Percentiles rank a stretch among this genome's conserved stretches.
Conservation (phyloP, 1,284 basidiomycete species). For the Irpex lacteus region DNA sequence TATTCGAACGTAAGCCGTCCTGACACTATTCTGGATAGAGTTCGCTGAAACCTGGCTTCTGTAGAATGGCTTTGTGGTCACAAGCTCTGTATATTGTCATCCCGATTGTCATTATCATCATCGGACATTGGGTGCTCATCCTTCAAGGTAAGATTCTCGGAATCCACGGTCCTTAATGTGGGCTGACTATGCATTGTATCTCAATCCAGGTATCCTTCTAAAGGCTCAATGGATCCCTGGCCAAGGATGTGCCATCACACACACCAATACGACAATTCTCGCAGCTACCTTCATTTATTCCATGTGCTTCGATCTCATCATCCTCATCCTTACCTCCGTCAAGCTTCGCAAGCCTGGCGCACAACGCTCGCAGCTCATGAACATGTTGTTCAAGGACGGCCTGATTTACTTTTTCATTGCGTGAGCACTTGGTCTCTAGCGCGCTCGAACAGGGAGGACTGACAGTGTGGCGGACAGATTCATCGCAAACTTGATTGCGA, state of each 20-base stretch:
- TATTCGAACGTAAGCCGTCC: slow-evolving; percentile 60
- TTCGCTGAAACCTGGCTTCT: neutral
- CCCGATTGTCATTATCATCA: slow-evolving; percentile 55
- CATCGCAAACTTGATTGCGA: neutral
- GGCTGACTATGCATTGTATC: neutral
- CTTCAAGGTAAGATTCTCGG: slow-evolving; percentile 52
- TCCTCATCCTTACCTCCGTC: slow-evolving; percentile 30
- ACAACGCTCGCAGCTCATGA: slow-evolving; percentile 53
- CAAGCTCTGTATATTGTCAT: slow-evolving; percentile 55
- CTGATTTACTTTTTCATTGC: slow-evolving; percentile 73
- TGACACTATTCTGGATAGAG: neutral
- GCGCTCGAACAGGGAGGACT: no score
- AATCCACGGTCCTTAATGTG: neutral
- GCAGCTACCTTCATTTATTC: slow-evolving; percentile 39
- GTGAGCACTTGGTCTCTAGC: slow-evolving; percentile 62
- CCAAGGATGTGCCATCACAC: slow-evolving; percentile 48
- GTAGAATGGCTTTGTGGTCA: slow-evolving; percentile 70
- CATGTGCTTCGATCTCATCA: slow-evolving; percentile 32
- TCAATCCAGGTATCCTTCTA: slow-evolving; percentile 49
- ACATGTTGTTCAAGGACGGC: slow-evolving; percentile 67
- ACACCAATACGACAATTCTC: slow-evolving; percentile 54
- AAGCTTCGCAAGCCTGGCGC: slow-evolving; percentile 49
- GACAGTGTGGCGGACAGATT: slow-evolving; percentile 39
- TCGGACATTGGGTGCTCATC: slow-evolving; percentile 75
- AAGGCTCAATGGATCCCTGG: slow-evolving; percentile 53